Conservation (phyloP, 805 yeast species). For the Candida succiphila region DNA sequence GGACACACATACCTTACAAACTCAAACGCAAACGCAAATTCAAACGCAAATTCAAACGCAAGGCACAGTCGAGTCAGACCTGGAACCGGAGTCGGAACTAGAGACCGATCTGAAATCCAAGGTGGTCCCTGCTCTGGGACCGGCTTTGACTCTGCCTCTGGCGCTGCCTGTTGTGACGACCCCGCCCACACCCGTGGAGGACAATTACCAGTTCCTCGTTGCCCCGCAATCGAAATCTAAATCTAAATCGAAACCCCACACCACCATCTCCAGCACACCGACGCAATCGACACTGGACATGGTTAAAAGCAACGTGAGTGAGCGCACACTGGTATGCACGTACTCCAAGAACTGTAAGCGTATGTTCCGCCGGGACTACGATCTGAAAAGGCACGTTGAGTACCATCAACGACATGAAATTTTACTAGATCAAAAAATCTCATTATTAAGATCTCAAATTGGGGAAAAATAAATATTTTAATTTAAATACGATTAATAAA, state of each 20-base stretch:
- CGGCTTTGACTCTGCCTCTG: too few relatives aligned
- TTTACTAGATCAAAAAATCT: too few relatives aligned
- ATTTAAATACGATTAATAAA: too few relatives aligned
- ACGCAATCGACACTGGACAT: conserved; percentile 24
- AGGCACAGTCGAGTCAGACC: neutral
- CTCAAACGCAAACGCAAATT: conserved; percentile 3
- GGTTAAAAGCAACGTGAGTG: conserved; percentile 26
- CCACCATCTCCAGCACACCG: conserved; percentile 6
- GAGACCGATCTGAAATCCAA: neutral
- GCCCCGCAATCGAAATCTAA: conserved; percentile 3
- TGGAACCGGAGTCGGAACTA: neutral
- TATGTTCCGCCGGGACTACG: conserved; percentile 39
- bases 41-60: neutral
- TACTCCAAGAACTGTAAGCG: conserved; percentile 38
- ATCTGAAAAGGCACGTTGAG: conserved; percentile 36
- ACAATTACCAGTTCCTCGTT: neutral
- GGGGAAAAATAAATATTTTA: too few relatives aligned
- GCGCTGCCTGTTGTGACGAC: too few relatives aligned
- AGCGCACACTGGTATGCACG: conserved; percentile 33
- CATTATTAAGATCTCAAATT: conserved; percentile 9
- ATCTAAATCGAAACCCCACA: neutral
- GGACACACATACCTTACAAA: conserved; percentile 23
- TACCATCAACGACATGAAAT: conserved; percentile 39
- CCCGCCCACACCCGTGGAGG: neutral
- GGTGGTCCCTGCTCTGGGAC: too few relatives aligned